Percentiles rank a stretch among this genome's conserved stretches.
Evolutionary conservation across 768 basidiomycete genomes (phyloP).

Genomic region (Boletus pseudopeckii): DNA sequence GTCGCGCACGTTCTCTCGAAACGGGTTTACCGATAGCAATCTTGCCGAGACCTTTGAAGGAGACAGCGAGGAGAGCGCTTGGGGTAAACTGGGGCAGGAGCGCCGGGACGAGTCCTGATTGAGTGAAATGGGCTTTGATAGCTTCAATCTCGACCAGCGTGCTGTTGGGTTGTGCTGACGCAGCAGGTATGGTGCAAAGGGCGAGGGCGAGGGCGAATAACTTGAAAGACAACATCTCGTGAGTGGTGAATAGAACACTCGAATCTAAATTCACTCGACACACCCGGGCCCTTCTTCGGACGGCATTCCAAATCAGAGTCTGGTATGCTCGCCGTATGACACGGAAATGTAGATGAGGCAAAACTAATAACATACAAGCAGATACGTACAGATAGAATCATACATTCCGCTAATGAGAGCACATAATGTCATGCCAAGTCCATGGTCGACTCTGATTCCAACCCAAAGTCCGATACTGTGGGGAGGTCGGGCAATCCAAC

Average conservation of each 20-base stretch:
- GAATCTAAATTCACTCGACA: neutral
- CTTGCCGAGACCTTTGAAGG: conserved; percentile 46
- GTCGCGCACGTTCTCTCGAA: conserved; percentile 51
- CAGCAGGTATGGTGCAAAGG: conserved; percentile 36
- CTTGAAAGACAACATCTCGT: conserved; percentile 17
- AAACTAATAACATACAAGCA: conserved; percentile 24
- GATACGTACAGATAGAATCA: conserved; percentile 33
- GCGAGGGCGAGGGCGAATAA: conserved; percentile 27
- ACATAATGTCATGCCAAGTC: conserved; percentile 28
- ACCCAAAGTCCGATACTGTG: conserved; percentile 26
- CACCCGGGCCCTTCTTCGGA: neutral
- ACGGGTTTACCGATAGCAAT: conserved; percentile 59
- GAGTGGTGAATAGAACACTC: neutral
- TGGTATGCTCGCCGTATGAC: conserved; percentile 17
- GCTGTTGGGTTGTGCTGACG: conserved; percentile 44
- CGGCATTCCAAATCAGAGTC: conserved; percentile 20
- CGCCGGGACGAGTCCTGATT: conserved; percentile 59
- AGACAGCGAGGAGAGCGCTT: conserved; percentile 50
- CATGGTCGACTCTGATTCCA: conserved; percentile 24
- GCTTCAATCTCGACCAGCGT: conserved; percentile 47
- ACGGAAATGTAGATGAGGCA: conserved; percentile 14
- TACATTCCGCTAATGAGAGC: conserved; percentile 23
- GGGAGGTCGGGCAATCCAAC: conserved; percentile 25
- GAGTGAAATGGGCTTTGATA: conserved; percentile 66
- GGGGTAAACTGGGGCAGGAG: conserved; percentile 61